Evolutionary conservation across 1,284 basidiomycete species (phyloP).

Genomic region (Inonotus obliquus): DNA sequence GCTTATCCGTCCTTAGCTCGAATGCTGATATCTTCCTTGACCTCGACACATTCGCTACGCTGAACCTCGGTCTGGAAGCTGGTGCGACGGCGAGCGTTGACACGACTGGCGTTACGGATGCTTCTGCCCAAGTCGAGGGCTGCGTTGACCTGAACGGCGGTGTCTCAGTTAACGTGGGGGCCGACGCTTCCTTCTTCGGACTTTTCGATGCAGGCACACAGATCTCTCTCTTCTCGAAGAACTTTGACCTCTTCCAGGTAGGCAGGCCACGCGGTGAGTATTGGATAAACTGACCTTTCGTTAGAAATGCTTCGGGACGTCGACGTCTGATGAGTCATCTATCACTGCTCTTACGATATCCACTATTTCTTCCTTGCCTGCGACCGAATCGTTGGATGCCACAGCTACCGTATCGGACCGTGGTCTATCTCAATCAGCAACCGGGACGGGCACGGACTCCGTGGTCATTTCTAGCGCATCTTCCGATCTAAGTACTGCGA

Average conservation of each 20-base stretch:
- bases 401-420: neutral
- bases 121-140: slow-evolving; percentile 18
- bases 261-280: neutral
- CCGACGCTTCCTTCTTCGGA: slow-evolving; percentile 27
- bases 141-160: slow-evolving; percentile 28
- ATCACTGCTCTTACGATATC: neutral
- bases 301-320: slow-evolving; percentile 11
- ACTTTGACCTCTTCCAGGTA: slow-evolving; percentile 28
- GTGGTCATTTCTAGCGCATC: neutral
- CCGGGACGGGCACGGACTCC: neutral
- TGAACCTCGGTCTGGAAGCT: slow-evolving; percentile 34
- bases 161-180: slow-evolving; percentile 25
- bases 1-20: slow-evolving; percentile 36
- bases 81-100: slow-evolving; percentile 3
- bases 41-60: slow-evolving; percentile 38
- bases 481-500: neutral
- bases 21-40: slow-evolving; percentile 39
- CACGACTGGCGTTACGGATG: neutral
- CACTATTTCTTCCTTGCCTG: neutral
- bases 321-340: neutral
- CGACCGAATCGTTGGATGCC: neutral
- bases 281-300: neutral
- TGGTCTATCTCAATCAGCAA: neutral
- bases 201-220: slow-evolving; percentile 26
- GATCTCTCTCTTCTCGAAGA: slow-evolving; percentile 26